phyloP scores from a whole-genome alignment of 306 rosid species.

The Cucumis hystrix region DNA sequence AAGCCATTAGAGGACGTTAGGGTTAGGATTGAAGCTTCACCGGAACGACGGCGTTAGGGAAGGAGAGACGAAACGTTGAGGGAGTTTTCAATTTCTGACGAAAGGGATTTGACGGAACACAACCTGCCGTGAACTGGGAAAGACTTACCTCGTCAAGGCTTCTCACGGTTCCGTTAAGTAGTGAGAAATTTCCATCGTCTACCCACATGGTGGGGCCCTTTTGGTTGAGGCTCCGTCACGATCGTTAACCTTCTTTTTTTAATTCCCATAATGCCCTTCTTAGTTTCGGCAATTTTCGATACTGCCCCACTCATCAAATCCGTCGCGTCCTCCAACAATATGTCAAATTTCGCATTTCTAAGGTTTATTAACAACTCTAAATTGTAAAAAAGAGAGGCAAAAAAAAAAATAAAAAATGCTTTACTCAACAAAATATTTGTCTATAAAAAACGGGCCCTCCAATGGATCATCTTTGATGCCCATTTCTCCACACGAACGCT shows the following conservation, averaged over 20 bases:
- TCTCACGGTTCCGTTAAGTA: constrained; percentile 83
- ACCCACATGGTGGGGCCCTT: constrained; percentile 1
- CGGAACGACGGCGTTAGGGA: constrained; percentile 54
- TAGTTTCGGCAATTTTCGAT: background rate
- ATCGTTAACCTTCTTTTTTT: constrained; percentile 10
- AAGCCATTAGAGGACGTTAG: constrained; percentile 76
- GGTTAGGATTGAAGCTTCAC: constrained; percentile 30
- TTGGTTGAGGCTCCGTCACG: background rate
- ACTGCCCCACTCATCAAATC: background rate
- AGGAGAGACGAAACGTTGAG: constrained; percentile 7
- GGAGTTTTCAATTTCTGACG: constrained; percentile 11
- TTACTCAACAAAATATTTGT: no score
- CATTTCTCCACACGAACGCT: no score
- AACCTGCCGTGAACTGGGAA: constrained; percentile 27
- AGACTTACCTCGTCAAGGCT: constrained; percentile 42
- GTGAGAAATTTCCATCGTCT: background rate
- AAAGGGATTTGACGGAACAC: constrained; percentile 47
- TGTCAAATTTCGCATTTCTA: background rate
- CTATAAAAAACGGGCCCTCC: no score
- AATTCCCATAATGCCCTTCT: background rate
- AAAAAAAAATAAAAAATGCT: no score
- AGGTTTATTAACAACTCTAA: no score
- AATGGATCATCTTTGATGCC: no score
- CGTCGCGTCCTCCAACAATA: background rate
- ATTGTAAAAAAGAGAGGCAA: no score